Evolutionary conservation across 768 basidiomycete species (phyloP).

Genomic region (Lactifluus hygrophoroides): DNA sequence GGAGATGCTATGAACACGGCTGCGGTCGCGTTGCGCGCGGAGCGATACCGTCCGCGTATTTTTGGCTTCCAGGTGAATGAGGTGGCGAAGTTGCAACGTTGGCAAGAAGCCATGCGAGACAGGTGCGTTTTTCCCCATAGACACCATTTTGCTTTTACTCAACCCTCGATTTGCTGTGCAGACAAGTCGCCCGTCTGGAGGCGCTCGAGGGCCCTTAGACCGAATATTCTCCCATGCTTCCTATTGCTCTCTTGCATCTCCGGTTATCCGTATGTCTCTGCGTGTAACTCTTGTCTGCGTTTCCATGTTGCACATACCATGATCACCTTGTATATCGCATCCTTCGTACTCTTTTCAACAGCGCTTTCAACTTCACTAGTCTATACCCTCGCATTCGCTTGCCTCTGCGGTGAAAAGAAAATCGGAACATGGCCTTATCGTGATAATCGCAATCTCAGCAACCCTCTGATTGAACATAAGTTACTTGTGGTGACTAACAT

Average conservation of each 20-base stretch:
- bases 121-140: conserved; percentile 51
- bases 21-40: conserved; percentile 77
- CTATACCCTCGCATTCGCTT: neutral
- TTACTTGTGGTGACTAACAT: no score
- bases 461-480: no score
- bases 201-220: conserved; percentile 13
- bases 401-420: neutral
- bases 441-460: no score
- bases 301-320: neutral
- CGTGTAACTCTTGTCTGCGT: neutral
- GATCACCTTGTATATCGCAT: conserved; percentile 4
- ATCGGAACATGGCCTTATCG: no score
- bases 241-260: no score
- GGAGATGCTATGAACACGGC: conserved; percentile 72
- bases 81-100: conserved; percentile 84
- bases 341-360: neutral
- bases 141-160: no score
- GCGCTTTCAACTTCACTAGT: neutral
- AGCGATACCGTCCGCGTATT: conserved; percentile 85
- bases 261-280: neutral
- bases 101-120: conserved; percentile 93
- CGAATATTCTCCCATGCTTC: neutral
- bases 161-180: neutral
- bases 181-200: conserved; percentile 20
- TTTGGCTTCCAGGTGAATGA: conserved; percentile 98